These are phyloP conservation scores for Coprinopsis marcescibilis DNA, from an alignment of 768 basidiomycete species.

Conservation along the genomic window DNA sequence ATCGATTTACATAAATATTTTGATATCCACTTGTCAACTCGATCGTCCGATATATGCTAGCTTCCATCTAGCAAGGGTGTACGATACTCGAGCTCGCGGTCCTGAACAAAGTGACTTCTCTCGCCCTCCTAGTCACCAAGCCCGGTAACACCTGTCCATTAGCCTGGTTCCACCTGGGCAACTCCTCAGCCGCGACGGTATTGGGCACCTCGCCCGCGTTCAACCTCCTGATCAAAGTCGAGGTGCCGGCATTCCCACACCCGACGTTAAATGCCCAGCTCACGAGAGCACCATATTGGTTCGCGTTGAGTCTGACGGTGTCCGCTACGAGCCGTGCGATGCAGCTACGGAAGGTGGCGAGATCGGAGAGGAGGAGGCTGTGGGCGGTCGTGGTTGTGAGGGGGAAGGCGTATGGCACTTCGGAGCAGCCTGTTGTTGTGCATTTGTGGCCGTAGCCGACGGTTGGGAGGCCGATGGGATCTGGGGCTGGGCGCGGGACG, in stretches of 20 bases:
- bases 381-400: constrained; percentile 24
- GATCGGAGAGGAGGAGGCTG: constrained; percentile 23
- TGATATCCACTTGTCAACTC: no score
- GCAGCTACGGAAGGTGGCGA: constrained; percentile 20
- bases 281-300: constrained; percentile 28
- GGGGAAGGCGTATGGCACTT: constrained; percentile 30
- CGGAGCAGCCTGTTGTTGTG: constrained; percentile 22
- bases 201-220: constrained; percentile 28
- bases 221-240: constrained; percentile 23
- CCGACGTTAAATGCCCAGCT: constrained; percentile 28
- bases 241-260: constrained; percentile 20
- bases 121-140: constrained; percentile 20
- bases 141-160: constrained; percentile 24
- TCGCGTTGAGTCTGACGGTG: constrained; percentile 22
- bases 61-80: no score
- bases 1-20: no score
- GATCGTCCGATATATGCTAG: no score
- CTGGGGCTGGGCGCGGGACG: constrained; percentile 26
- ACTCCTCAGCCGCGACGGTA: constrained; percentile 26
- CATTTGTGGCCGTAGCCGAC: constrained; percentile 33
- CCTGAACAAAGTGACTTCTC: constrained; percentile 27
- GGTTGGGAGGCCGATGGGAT: constrained; percentile 31
- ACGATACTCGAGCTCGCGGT: constrained; percentile 22
- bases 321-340: constrained; percentile 18
- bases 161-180: constrained; percentile 26